Conservation (phyloP, 176 grass and related monocot genomes). For the Carex scoparia region DNA sequence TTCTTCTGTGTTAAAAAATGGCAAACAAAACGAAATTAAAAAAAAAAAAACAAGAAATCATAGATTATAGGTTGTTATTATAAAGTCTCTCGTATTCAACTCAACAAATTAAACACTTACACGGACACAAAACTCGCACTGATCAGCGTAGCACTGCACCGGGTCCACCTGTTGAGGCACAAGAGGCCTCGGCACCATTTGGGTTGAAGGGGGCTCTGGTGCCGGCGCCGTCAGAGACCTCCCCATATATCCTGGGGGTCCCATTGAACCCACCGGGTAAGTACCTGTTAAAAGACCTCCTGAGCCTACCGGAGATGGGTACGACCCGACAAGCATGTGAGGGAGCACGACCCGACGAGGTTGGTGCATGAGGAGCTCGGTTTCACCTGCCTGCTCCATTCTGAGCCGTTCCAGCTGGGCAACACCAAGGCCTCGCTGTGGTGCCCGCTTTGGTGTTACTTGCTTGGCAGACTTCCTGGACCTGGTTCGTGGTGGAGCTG, state of each 20-base stretch:
- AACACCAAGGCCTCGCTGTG: constrained; percentile 24
- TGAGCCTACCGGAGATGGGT: not conserved
- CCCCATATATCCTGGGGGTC: not conserved
- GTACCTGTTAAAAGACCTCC: not conserved
- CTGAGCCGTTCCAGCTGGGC: constrained; percentile 29
- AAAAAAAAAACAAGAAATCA: not conserved
- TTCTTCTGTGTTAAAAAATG: constrained; percentile 7
- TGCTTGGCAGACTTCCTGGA: constrained; percentile 22
- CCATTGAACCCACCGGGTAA: not conserved
- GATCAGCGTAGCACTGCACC: constrained; percentile 16
- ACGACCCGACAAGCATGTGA: not conserved
- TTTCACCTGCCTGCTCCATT: constrained; percentile 2
- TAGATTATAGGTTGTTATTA: not conserved
- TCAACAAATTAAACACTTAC: not conserved
- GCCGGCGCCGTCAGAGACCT: not conserved
- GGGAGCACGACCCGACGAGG: not conserved
- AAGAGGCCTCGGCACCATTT: constrained; percentile 12
- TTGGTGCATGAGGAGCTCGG: constrained; percentile 5
- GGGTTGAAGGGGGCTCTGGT: constrained; percentile 33
- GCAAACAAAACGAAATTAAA: not conserved
- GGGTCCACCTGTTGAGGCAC: not conserved
- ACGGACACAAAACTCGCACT: constrained; percentile 31
- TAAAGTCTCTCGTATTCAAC: not conserved
- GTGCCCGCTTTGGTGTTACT: constrained; percentile 4
- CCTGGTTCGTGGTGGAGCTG: not conserved